Conservation (phyloP, 2,329 filamentous ascomycete genomes). For the Ophiosphaerella narmari region DNA sequence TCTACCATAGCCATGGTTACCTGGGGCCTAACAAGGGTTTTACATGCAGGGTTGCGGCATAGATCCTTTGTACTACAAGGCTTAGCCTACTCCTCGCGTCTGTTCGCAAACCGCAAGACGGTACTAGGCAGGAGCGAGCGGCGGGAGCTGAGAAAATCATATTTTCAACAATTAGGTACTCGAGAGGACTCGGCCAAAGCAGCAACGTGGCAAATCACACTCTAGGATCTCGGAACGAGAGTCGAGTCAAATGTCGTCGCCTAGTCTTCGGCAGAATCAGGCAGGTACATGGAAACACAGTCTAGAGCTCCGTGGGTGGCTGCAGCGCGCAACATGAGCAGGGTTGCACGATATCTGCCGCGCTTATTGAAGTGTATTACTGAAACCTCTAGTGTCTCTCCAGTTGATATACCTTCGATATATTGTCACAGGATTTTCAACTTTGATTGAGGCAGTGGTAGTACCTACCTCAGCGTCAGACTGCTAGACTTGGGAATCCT, state of each 20-base stretch:
- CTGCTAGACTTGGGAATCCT: conserved; percentile 5
- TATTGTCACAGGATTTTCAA: too few relatives aligned
- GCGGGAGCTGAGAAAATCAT: too few relatives aligned
- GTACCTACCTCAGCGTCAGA: neutral
- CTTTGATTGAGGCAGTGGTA: neutral
- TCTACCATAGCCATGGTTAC: too few relatives aligned
- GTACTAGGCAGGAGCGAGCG: too few relatives aligned
- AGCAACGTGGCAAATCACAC: conserved; percentile 4
- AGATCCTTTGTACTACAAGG: too few relatives aligned
- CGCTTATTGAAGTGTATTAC: neutral
- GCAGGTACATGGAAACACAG: conserved; percentile 22
- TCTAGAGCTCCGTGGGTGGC: conserved; percentile 33
- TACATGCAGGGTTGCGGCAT: too few relatives aligned
- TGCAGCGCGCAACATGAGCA: conserved; percentile 28
- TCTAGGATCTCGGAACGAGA: conserved; percentile 3
- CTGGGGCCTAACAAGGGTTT: too few relatives aligned
- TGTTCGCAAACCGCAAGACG: too few relatives aligned
- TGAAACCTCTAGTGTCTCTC: neutral
- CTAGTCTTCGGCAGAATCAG: conserved; percentile 25
- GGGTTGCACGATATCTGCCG: conserved; percentile 16
- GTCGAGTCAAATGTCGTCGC: conserved; percentile 9
- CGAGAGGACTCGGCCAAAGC: neutral
- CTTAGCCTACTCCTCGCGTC: too few relatives aligned
- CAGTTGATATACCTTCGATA: too few relatives aligned
- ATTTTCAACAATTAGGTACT: too few relatives aligned